A percentile compares a stretch with the other conserved stretches of the same genome.
Evolutionary conservation across 2,329 filamentous ascomycete genomes (phyloP).

Genomic region (Claviceps maximensis): DNA sequence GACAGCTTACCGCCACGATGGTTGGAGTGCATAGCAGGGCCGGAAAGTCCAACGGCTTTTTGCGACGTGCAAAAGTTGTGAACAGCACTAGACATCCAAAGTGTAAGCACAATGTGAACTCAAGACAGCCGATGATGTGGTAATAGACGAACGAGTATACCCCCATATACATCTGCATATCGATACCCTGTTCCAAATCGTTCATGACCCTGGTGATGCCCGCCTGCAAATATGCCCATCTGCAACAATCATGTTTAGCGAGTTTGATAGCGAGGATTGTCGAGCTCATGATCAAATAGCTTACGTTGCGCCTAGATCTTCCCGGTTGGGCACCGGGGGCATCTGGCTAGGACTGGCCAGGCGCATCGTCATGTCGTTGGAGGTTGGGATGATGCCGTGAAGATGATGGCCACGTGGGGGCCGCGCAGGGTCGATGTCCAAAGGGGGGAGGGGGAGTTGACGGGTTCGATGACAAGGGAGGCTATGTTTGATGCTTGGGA

Average conservation of each 20-base stretch:
- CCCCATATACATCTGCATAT: conserved; percentile 95
- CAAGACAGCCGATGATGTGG: neutral
- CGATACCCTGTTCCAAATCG: conserved; percentile 80
- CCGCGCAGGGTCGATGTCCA: conserved; percentile 5
- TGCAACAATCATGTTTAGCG: conserved; percentile 25
- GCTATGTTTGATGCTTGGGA: neutral
- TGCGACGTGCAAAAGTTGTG: conserved; percentile 99
- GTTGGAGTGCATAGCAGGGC: conserved; percentile 24
- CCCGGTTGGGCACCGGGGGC: conserved; percentile 46
- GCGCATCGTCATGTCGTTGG: conserved; percentile 19
- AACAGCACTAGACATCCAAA: conserved; percentile 53
- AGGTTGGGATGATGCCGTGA: neutral
- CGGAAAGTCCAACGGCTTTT: conserved; percentile 60
- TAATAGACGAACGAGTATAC: conserved; percentile 63
- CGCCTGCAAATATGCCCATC: conserved; percentile 79
- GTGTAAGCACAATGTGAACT: conserved; percentile 1
- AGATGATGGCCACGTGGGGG: neutral
- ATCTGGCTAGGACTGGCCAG: conserved; percentile 29
- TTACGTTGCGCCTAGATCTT: conserved; percentile 44
- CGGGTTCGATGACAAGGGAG: neutral
- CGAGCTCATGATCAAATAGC: conserved; percentile 5
- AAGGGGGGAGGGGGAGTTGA: neutral
- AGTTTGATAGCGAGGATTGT: neutral
- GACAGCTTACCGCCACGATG: conserved; percentile 47
- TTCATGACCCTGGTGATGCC: conserved; percentile 91